Evolutionary conservation across 192 early-diverging fungal genomes (phyloP).

Genomic region (Dissophora ornata): DNA sequence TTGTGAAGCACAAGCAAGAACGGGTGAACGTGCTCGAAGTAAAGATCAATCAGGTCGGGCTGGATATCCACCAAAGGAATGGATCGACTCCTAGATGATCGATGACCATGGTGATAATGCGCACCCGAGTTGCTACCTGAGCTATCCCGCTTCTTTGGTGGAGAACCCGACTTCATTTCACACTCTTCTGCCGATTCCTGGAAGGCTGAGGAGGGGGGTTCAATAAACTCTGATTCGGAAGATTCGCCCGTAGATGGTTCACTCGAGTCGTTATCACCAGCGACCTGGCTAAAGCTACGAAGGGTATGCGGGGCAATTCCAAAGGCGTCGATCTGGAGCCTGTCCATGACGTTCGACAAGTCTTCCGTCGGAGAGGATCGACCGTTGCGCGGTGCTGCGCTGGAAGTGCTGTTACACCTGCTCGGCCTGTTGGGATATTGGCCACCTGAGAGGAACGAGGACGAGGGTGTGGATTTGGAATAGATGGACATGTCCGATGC

Average conservation of each 20-base stretch:
- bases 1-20: constrained; percentile 67
- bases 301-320: constrained; percentile 55
- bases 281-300: constrained; percentile 52
- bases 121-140: constrained; percentile 5
- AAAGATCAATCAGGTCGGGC: constrained; percentile 57
- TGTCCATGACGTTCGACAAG: constrained; percentile 42
- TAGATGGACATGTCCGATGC: constrained; percentile 25
- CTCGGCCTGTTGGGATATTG: constrained; percentile 12
- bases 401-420: constrained; percentile 33
- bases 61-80: constrained; percentile 43
- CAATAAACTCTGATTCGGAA: constrained; percentile 18
- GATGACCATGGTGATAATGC: neutral
- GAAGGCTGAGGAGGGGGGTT: neutral
- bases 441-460: constrained; percentile 18
- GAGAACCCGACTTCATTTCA: neutral
- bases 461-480: constrained; percentile 29
- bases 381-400: neutral
- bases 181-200: neutral
- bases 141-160: constrained; percentile 26
- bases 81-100: constrained; percentile 38
- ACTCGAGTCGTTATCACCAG: constrained; percentile 46
- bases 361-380: constrained; percentile 33
- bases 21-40: constrained; percentile 67
- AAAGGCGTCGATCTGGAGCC: constrained; percentile 53
- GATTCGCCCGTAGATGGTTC: constrained; percentile 24